A percentile compares a stretch with the other conserved stretches of the same genome.
Evolutionary conservation across 2,329 filamentous ascomycete species (phyloP).

Genomic region (Graphiopsis chlorocephala): DNA sequence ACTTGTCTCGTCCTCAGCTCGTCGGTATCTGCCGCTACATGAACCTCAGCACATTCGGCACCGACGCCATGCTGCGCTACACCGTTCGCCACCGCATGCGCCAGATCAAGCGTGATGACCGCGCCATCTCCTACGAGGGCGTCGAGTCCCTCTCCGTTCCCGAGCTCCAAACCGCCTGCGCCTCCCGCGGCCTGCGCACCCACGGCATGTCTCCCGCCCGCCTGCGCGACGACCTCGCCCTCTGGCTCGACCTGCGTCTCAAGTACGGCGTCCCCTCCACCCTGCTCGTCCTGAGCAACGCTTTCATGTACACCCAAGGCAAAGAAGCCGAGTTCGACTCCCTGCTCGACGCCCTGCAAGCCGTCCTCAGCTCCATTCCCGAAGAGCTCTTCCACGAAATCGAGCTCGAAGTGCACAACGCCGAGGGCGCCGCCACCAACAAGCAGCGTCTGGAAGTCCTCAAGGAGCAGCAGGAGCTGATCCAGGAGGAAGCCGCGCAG

Average conservation of each 20-base stretch:
- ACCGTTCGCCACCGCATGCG: slow-evolving; percentile 96
- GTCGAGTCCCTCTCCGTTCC: slow-evolving; percentile 89
- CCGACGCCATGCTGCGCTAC: slow-evolving; percentile 96
- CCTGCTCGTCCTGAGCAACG: slow-evolving; percentile 90
- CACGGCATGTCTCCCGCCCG: slow-evolving; percentile 86
- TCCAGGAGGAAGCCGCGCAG: slow-evolving; percentile 94
- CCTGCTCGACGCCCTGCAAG: slow-evolving; percentile 89
- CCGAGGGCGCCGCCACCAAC: slow-evolving; percentile 96
- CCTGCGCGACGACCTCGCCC: slow-evolving; percentile 83
- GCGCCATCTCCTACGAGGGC: slow-evolving; percentile 88
- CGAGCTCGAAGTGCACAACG: slow-evolving; percentile 94
- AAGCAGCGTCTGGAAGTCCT: slow-evolving; percentile 97
- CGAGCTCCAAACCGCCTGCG: slow-evolving; percentile 89
- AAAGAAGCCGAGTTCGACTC: slow-evolving; percentile 79
- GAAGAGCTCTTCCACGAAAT: slow-evolving; percentile 99
- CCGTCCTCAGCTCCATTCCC: slow-evolving; percentile 89
- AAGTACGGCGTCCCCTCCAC: slow-evolving; percentile 96
- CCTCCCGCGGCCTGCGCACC: slow-evolving; percentile 86
- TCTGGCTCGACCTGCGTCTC: slow-evolving; percentile 90
- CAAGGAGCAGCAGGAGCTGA: slow-evolving; percentile 97
- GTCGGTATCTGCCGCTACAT: slow-evolving; percentile 98
- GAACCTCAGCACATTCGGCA: slow-evolving; percentile 95
- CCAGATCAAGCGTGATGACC: slow-evolving; percentile 98
- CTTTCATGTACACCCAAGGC: slow-evolving; percentile 91
- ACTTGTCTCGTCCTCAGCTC: slow-evolving; percentile 89